Evolutionary conservation across 1,284 basidiomycete genomes (phyloP), one percentile per base, ranked within the genome.

Genomic region (Sanghuangporus weigelae): DNA sequence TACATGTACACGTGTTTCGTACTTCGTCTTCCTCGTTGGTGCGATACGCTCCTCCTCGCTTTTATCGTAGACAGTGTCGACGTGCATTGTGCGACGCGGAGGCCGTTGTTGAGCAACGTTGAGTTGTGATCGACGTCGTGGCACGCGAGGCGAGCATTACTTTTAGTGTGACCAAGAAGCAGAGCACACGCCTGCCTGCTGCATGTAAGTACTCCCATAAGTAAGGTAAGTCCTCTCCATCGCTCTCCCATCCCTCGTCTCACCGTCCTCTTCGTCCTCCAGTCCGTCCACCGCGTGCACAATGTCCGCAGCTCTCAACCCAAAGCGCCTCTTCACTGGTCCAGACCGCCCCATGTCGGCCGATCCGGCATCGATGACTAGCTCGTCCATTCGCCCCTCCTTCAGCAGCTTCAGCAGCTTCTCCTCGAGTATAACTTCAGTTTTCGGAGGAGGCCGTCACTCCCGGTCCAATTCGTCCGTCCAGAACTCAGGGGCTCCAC

Each of bases 321-420:
- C 55, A 21, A 57, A 49, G 57, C 57, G 57, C 46, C 46, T 62
- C 51, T 62, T 58, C 50, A 35, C 16, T 19, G 44, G 36, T 19
- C 58, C 63, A 19, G 59, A 60, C 36, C 58, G 63, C 11, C 59
- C 63, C 7, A 19, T 46, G 19, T 64, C 63, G 11, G 63, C 55
- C 46, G 63, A 64, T 36, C 63, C 63, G 35, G 21, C 63, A 12
- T 50, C 51, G 12, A 49, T 48, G 26, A 40, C 48, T 8, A 10
- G 39, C 11, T 59, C 58, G 14, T 39, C 57, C 19, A 23, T 48
- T 31, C 46, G 44, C 31, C 40, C 60, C 11, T 51, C 62, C 1
- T 51, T 50, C 56, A 48, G 42, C 48, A 35, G 55, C 31, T 63
- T 58, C 48, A 50, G 35, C 26, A 44, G 40, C 44, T 39, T 49